Evolutionary conservation across 1,139 yeast species (phyloP), one percentile per base, ranked within the genome.

Genomic region (Schwanniomyces etchellsii): DNA sequence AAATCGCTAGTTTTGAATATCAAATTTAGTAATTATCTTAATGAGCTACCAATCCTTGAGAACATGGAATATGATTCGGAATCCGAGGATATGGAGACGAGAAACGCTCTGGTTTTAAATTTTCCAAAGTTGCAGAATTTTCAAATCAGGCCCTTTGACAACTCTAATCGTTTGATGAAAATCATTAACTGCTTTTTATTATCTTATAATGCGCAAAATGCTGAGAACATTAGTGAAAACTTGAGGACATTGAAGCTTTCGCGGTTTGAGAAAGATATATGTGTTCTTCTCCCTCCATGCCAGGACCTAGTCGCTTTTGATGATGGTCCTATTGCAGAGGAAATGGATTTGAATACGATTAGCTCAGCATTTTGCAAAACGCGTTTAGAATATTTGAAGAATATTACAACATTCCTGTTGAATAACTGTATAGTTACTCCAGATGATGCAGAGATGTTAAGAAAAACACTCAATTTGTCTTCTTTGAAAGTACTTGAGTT

Each of bases 141-240:
- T 27, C 57, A 50, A 31, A 42, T 62, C 11, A 44, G 49, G 22
- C 66, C 65, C 10, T 60, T 57, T 34, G 35, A 38, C 14, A 49
- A 47, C 29, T 36, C 50, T 5, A 30, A 24, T 3, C 43, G 47
- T 16, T 40, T 61, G 14, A 24, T 30, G 2, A 40, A 38, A 20
- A 43, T 58, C 7, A 35, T 55, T 20, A 36, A 48, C 29, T 39
- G 37, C 16, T 26, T 55, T 11, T 34, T 55, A n/a, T 35, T 50
- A 6, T 42, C 41, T 20, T n/a, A n/a, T n/a, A 7, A 7, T 7
- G 29, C 17, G 3, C 32, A 38, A 14, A 38, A 34, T 14, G 29
- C 40, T 3, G 25, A 31, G 4, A 25, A 18, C 9, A 33, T 42
- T 3, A 33, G 51, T 26, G 27, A 38, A 0, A 38, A 45, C 5